Base-by-base conservation (phyloP, 345 rosid species). In the Eucalyptus coolabah region DNA sequence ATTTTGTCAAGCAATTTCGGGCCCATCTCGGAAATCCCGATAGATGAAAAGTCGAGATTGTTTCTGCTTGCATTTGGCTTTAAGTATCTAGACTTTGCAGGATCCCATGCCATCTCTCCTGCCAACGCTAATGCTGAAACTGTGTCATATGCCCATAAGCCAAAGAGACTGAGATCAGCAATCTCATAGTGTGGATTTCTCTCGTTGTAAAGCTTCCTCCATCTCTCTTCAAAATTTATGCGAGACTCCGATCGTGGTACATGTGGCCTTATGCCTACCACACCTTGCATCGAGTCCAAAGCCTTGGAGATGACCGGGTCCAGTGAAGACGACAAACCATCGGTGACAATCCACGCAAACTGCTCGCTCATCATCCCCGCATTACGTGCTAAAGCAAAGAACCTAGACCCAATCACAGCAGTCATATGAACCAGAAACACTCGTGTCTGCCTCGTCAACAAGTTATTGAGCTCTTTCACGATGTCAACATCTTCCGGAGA, bases 401-500 rank as follows among this genome's bases (percentile, higher is more conserved):
- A 26, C 28, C 90, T 88, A 50, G 93, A 80, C 14, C 93, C 92
- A 3, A 94, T 90, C 26, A 51, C 4, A 16, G 92, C 47, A 14
- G 45, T 40, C 94, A 92, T 91, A 88, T 91, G 94, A 6, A 95
- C 93, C 34, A 95, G 16, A 82, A 95, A 92, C 10, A 94, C 94
- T 60, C 93, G 88, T 3, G 92, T 90, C 42, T 90, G 93, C 94
- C 80, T 93, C 1, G 30, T 28, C 90, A 89, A 91, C 32, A 95
- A 37, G 49, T 56, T 88, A 83, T 88, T 59, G 12, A 95, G 92
- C 89, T 87, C 93, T 42, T 56, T 51, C 1, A 42, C 32, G 12
- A 95, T 92, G 12, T 88, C 67, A 9, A 44, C 50, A 45, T 91
- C 91, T 4, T 30, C 3, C 24, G 94, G 91, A 6, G 50, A 63